A percentile compares a stretch with the other conserved stretches of the same genome.
Conservation (phyloP, 768 basidiomycete species). For the Termitomyces sp. region DNA sequence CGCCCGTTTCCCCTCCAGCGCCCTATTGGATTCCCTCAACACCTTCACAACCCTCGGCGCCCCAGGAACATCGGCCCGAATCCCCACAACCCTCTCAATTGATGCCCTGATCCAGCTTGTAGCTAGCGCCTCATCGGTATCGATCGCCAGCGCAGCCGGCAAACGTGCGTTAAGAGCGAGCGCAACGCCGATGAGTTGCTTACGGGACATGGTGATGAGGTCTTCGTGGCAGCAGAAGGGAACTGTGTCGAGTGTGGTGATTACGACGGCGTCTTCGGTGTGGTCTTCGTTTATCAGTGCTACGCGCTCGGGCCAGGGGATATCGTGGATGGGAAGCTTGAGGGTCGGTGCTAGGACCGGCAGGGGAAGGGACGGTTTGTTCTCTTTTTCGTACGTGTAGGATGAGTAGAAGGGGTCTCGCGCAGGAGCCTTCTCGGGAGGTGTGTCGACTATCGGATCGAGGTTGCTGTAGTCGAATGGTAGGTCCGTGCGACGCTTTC, state of each 20-base stretch:
- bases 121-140: slow-evolving; percentile 34
- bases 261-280: slow-evolving; percentile 55
- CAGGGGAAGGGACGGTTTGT: slow-evolving; percentile 1
- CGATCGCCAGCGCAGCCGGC: slow-evolving; percentile 51
- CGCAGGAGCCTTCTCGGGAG: slow-evolving; percentile 14
- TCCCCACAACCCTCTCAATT: slow-evolving; percentile 63
- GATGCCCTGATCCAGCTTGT: slow-evolving; percentile 47
- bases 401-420: slow-evolving; percentile 2
- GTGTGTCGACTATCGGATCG: slow-evolving; percentile 26
- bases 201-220: slow-evolving; percentile 59
- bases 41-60: slow-evolving; percentile 33
- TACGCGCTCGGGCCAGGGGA: slow-evolving; percentile 32
- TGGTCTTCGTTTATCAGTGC: slow-evolving; percentile 60
- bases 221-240: slow-evolving; percentile 80
- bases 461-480: slow-evolving; percentile 18
- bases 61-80: slow-evolving; percentile 38
- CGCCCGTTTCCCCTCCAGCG: slow-evolving; percentile 13
- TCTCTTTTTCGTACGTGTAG: slow-evolving; percentile 1
- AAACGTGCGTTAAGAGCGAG: slow-evolving; percentile 53
- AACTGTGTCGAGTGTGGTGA: slow-evolving; percentile 55
- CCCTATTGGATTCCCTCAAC: slow-evolving; percentile 13
- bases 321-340: neutral
- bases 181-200: slow-evolving; percentile 53
- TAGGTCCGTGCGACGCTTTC: slow-evolving; percentile 15
- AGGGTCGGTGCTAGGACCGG: neutral